These are phyloP conservation scores for Phoenix dactylifera DNA, from an alignment of 176 grass and related monocot genomes.

Conservation along the genomic window DNA sequence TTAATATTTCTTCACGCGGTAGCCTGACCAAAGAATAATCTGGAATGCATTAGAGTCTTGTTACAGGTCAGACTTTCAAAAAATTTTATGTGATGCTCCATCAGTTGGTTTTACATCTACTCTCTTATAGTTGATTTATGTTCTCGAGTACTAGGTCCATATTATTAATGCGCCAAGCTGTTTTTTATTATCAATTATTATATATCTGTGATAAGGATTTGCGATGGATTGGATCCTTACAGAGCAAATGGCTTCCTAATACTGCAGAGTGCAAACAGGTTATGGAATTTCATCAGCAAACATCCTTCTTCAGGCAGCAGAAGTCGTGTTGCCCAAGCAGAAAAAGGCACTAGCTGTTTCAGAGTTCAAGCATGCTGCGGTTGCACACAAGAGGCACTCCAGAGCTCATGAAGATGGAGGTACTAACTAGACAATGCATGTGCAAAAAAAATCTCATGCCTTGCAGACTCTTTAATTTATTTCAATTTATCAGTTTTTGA, in stretches of 20 bases:
- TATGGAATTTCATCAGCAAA: constrained; percentile 45
- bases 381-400: constrained; percentile 65
- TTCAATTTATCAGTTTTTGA: too few species aligned
- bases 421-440: background rate
- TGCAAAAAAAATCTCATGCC: background rate
- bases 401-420: constrained; percentile 42
- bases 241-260: constrained; percentile 8
- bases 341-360: constrained; percentile 65
- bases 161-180: too few species aligned
- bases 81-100: too few species aligned
- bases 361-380: constrained; percentile 63
- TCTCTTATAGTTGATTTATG: too few species aligned
- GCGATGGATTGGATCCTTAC: background rate
- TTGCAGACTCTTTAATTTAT: too few species aligned
- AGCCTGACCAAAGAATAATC: too few species aligned
- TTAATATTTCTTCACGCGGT: too few species aligned
- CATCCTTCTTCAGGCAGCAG: constrained; percentile 52
- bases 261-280: constrained; percentile 61
- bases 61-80: too few species aligned
- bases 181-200: background rate
- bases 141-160: too few species aligned
- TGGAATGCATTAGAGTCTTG: too few species aligned
- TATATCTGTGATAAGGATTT: background rate
- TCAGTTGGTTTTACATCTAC: too few species aligned
- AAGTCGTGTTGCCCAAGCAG: constrained; percentile 65